Evolutionary conservation across 441 rosid genomes (phyloP), one percentile per base, ranked within the genome.

Genomic region (Pelargonium myrrhifolium): DNA sequence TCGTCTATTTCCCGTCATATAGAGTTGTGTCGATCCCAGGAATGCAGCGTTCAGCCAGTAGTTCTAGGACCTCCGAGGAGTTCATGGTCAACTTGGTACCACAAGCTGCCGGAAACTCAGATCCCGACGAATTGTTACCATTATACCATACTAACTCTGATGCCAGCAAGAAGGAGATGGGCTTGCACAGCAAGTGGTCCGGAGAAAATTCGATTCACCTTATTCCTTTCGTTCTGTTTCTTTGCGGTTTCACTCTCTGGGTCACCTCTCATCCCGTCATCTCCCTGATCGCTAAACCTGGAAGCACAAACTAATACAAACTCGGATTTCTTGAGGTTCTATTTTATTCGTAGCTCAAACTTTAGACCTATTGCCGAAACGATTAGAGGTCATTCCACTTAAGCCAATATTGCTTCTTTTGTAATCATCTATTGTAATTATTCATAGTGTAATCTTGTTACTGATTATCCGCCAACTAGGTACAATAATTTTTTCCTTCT

Each of bases 221-320:
- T 58, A 87, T 92, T 66, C 94, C 97, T 14, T 61, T 82, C 8
- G 78, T 84, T 64, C 77, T 86, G 1, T n/a, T 85, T 71, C 71
- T 89, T 0, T 92, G 96, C 68, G 85, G 70, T 74, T 76, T 89
- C 8, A 69, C 73, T 71, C 96, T 85, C 21, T 87, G 96, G 96
- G 17, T 79, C 51, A 82, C 81, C 56, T 91, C 93, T 62, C 62
- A 26, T 67, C 77, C 84, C 18, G 66, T 42, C 22, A 31, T 31
- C 37, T 70, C 74, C 65, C n/a, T n/a, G n/a, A n/a, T n/a, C n/a
- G n/a, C n/a, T n/a, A n/a, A n/a, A n/a, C n/a, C n/a, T n/a, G n/a
- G n/a, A n/a, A n/a, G n/a, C n/a, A n/a, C n/a, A 31, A 1, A 31
- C 37, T 4, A 31, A 3, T 31, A 31, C 5, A 31, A 31, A 0